phyloP scores from a whole-genome alignment of 306 rosid genomes.

The Quercus rubra region DNA sequence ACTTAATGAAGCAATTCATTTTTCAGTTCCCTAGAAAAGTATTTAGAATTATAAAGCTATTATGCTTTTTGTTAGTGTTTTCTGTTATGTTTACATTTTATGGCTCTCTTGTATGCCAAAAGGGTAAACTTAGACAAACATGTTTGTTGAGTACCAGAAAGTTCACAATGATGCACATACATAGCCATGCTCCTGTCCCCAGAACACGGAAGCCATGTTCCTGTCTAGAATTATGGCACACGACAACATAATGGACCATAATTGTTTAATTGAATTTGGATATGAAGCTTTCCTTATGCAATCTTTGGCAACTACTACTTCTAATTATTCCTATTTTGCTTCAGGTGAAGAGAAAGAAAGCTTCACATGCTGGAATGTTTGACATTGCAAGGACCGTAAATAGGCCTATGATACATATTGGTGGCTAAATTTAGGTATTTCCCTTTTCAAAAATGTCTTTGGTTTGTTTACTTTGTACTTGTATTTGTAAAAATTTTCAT shows the following conservation, averaged over 20 bases:
- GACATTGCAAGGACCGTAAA: conserved; percentile 87
- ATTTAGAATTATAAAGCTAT: not conserved
- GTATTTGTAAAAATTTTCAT: not conserved
- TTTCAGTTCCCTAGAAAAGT: not conserved
- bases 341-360: conserved; percentile 93
- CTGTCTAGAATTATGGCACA: not conserved
- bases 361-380: conserved; percentile 94
- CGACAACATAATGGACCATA: not conserved
- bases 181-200: not conserved
- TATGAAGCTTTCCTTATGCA: not conserved
- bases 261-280: not conserved
- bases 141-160: not conserved
- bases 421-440: conserved; percentile 61
- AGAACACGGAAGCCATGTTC: not conserved
- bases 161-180: not conserved
- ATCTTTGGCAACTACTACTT: not conserved
- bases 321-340: conserved; percentile 6
- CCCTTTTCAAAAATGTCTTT: too few species aligned
- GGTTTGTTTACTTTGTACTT: not conserved
- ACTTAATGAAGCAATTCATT: not conserved
- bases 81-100: not conserved
- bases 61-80: too few species aligned
- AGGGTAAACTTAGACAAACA: not conserved
- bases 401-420: conserved; percentile 96
- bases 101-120: not conserved